Evolutionary conservation across 2,329 filamentous ascomycete species (phyloP), one percentile per base, ranked within the genome.

Genomic region (Dactylonectria estremocensis): DNA sequence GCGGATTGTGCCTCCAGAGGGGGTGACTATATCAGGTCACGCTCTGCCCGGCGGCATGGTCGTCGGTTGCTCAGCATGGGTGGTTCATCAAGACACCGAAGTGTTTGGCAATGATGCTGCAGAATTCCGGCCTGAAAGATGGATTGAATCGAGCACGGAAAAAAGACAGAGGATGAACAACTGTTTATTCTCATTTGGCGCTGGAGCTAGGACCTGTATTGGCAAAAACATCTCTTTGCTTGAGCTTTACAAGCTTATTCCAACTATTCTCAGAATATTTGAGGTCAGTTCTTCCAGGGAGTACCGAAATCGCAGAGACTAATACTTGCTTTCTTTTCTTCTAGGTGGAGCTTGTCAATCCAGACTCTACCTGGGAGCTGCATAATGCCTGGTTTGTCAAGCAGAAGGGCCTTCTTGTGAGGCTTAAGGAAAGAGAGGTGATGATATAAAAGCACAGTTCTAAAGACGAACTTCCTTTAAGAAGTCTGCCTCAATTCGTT

Each of bases 41-140:
- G 87, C 85, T 67, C 83, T 95, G 14, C 87, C 87, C 0, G 91
- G 89, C 3, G 92, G 92, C 9, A 93, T 91, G 0, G 90, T 93
- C 66, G 91, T 93, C 2, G 91, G 92, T 92, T 92, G 90, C 78
- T 93, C 89, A 64, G 88, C 92, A 0, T 94, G 45, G 92, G 92
- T 90, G 94, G 87, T 89, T 2, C 37, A 40, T 40, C 37, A 11
- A 40, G 37, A 40, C 14, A 16, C 13, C 13, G 90, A 93, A 53
- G 80, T 77, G 0, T 95, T 88, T 77, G 80, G 90, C 16, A 92
- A 92, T 0, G 92, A 94, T 80, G 86, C 85, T 61, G 85, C 89
- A 37, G 84, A 84, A 64, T 40, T 40, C 37, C 37, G 37, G 13
- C 37, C 37, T 40, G 77, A 61, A 22, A 37, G 22, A 7, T 43